Base-by-base conservation (phyloP, 345 rosid species). In the Eucalyptus grandis region DNA sequence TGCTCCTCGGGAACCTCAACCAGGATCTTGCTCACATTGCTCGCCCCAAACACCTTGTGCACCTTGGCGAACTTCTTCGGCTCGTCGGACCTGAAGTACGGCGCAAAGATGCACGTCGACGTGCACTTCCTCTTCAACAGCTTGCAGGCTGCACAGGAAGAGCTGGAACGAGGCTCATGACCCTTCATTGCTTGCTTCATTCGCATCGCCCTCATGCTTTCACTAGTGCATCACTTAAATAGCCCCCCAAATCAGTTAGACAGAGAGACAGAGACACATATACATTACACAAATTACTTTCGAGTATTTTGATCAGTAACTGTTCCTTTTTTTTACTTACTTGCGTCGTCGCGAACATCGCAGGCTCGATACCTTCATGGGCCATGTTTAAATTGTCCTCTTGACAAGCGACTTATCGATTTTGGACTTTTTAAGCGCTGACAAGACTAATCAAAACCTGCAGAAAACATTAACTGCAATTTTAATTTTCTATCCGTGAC, bases 141-240 rank as follows among this genome's bases (percentile, higher is more conserved):
- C 94, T 98, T 98, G 95, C 99, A 98, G 44, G 99, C 99, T 82
- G 99, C 99, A 60, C 99, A 97, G 58, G 99, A 95, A 26, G 99
- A 95, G 90, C 94, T 94, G 37, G 99, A 94, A 40, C 99, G 94
- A 89, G 95, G 95, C 92, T 96, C 99, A 49, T 96, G 95, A 22
- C 93, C 53, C 88, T 49, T 89, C 86, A 17, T 58, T 49, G 72
- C 49, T 44, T 40, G 65, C 87, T 47, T 82, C 58, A 31, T 27
- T 50, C 46, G 85, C 24, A 44, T 86, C 15, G 30, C 43, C 67
- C 88, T 53, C 65, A 6, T 31, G 56, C 88, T 6, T 86, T 50
- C 85, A 77, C 47, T 43, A 11, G 85, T 4, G 47, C 47, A 40
- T 77, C 85, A 11, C 47, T 77, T 77, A 77, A 77, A 77, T 77